Conservation (phyloP, 1,284 basidiomycete species). For the Macrocystidia cucumis region DNA sequence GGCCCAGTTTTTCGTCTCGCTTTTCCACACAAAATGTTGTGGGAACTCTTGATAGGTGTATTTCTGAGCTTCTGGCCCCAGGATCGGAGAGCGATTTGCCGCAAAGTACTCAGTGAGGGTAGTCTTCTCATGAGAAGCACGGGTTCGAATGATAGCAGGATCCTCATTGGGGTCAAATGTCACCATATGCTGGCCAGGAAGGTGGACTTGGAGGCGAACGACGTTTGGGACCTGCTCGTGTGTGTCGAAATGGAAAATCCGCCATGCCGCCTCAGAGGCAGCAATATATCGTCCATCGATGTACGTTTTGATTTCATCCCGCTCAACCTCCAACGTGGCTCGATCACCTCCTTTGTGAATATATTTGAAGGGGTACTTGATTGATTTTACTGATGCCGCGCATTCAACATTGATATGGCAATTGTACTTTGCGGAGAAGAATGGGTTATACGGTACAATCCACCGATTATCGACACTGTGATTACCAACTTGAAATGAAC, state of each 20-base stretch:
- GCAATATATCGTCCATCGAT: slow-evolving; percentile 30
- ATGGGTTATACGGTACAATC: slow-evolving; percentile 28
- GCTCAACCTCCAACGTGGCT: slow-evolving; percentile 20
- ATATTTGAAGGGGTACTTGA: slow-evolving; percentile 42
- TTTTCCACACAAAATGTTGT: slow-evolving; percentile 12
- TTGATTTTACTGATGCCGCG: slow-evolving; percentile 17
- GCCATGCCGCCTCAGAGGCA: slow-evolving; percentile 26
- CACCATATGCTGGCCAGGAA: slow-evolving; percentile 26
- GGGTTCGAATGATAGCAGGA: slow-evolving; percentile 16
- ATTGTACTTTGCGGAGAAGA: slow-evolving; percentile 17
- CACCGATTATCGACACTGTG: slow-evolving; percentile 19
- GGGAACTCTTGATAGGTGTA: slow-evolving; percentile 28
- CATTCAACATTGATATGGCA: slow-evolving; percentile 33
- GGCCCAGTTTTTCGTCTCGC: slow-evolving; percentile 14
- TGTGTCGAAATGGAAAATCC: slow-evolving; percentile 24
- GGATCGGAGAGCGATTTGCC: slow-evolving; percentile 19
- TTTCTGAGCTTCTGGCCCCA: slow-evolving; percentile 14
- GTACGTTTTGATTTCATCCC: slow-evolving; percentile 23
- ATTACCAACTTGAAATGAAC: slow-evolving; percentile 14
- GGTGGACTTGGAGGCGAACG: slow-evolving; percentile 29
- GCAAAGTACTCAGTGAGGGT: slow-evolving; percentile 28
- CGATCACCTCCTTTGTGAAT: slow-evolving; percentile 37
- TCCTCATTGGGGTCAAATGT: slow-evolving; percentile 21
- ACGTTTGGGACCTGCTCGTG: slow-evolving; percentile 25
- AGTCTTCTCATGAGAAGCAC: slow-evolving; percentile 17